These are phyloP conservation scores for Fistulinella prunicolor DNA, from an alignment of 768 basidiomycete species.

Conservation along the genomic window DNA sequence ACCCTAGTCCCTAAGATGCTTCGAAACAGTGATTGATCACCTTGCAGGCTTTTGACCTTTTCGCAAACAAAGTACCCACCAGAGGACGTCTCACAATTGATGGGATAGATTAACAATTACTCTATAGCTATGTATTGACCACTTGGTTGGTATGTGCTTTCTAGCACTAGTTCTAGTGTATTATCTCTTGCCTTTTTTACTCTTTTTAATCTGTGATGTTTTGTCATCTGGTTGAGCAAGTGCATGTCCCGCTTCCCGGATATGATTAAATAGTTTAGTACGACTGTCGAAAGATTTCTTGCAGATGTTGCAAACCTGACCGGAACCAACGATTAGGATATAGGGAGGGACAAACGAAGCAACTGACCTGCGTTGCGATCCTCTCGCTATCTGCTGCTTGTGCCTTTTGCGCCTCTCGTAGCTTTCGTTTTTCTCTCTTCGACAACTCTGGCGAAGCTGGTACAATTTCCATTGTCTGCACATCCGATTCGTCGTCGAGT, in stretches of 20 bases:
- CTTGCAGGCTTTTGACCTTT: slow-evolving; percentile 81
- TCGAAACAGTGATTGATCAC: slow-evolving; percentile 5
- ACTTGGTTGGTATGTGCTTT: slow-evolving; percentile 6
- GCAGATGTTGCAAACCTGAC: slow-evolving; percentile 67
- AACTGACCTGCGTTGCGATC: slow-evolving; percentile 8
- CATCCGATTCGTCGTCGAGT: neutral
- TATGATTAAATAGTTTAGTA: slow-evolving; percentile 73
- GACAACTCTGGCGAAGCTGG: slow-evolving; percentile 39
- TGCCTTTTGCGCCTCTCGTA: slow-evolving; percentile 71
- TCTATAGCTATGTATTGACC: neutral
- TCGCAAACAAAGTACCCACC: slow-evolving; percentile 96
- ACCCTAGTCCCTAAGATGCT: slow-evolving; percentile 12
- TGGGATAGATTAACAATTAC: slow-evolving; percentile 57
- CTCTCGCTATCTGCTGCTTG: slow-evolving; percentile 5
- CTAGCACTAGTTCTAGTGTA: slow-evolving; percentile 4
- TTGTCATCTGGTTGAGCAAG: slow-evolving; percentile 38
- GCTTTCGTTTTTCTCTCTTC: slow-evolving; percentile 81
- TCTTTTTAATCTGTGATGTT: slow-evolving; percentile 33
- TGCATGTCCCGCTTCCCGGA: slow-evolving; percentile 71
- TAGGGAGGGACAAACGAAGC: neutral
- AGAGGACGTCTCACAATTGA: slow-evolving; percentile 84
- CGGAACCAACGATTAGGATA: slow-evolving; percentile 5
- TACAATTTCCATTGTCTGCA: neutral
- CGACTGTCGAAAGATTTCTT: slow-evolving; percentile 57
- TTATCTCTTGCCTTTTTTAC: slow-evolving; percentile 29